phyloP scores from a whole-genome alignment of 2,329 filamentous ascomycete species.

The Trichophyton verrucosum region DNA sequence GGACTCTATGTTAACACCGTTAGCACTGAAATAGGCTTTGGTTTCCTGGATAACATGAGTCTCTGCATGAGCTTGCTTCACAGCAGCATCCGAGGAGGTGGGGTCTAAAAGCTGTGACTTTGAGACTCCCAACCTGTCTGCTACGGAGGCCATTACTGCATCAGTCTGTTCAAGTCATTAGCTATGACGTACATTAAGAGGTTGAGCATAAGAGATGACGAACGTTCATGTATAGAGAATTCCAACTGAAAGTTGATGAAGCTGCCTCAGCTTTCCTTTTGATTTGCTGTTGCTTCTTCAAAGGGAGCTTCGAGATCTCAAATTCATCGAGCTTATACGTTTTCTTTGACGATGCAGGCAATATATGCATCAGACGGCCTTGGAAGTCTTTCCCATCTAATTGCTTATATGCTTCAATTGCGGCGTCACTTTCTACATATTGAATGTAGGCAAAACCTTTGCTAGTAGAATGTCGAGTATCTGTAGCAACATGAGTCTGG shows the following conservation, averaged over 20 bases:
- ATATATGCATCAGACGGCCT: conserved; percentile 79
- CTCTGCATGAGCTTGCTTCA: conserved; percentile 94
- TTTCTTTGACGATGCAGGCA: conserved; percentile 72
- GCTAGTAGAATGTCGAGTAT: conserved; percentile 54
- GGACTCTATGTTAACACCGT: conserved; percentile 82
- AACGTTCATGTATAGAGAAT: conserved; percentile 97
- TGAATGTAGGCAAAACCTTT: conserved; percentile 89
- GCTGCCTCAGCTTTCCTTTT: conserved; percentile 71
- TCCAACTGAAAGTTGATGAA: conserved; percentile 83
- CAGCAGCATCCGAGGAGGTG: conserved; percentile 84
- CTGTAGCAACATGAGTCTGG: conserved; percentile 75
- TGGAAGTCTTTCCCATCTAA: conserved; percentile 82
- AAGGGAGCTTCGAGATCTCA: conserved; percentile 74
- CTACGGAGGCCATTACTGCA: conserved; percentile 81
- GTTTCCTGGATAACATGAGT: conserved; percentile 94
- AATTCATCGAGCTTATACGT: conserved; percentile 76
- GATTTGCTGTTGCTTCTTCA: conserved; percentile 90
- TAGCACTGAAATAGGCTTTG: conserved; percentile 75
- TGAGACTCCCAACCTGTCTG: conserved; percentile 71
- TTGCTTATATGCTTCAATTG: conserved; percentile 63
- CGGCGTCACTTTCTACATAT: conserved; percentile 58
- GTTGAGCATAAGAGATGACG: conserved; percentile 14
- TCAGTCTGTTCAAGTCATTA: conserved; percentile 41
- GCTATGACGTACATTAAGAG: not conserved
- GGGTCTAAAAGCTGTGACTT: conserved; percentile 90